A percentile compares a stretch with the other conserved stretches of the same genome.
These are phyloP conservation scores for Teratosphaeria pseudoeucalypti DNA, from an alignment of 2,329 filamentous ascomycete species.

Conservation along the genomic window DNA sequence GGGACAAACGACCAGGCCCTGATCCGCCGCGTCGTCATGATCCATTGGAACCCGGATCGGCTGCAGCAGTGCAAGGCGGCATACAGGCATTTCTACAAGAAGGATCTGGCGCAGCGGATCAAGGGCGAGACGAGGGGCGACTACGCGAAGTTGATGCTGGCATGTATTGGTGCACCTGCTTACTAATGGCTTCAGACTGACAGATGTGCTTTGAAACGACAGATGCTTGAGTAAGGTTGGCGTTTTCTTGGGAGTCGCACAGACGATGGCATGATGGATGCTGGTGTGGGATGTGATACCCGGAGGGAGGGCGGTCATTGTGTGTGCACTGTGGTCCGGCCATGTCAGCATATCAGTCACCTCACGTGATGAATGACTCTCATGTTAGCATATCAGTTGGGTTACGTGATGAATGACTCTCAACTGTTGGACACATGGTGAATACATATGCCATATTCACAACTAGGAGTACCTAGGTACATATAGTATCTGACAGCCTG, in stretches of 20 bases:
- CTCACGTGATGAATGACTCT: neutral
- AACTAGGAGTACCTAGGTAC: too few relatives aligned
- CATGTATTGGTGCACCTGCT: conserved; percentile 24
- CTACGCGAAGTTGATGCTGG: conserved; percentile 67
- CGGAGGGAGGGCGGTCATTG: neutral
- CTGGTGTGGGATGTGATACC: neutral
- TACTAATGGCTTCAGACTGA: neutral
- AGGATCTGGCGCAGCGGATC: conserved; percentile 58
- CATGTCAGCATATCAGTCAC: neutral
- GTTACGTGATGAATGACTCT: neutral
- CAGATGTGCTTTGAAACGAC: neutral
- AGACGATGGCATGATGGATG: neutral
- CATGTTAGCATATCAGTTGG: neutral
- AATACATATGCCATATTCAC: too few relatives aligned
- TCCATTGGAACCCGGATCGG: conserved; percentile 71
- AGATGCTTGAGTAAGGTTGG: neutral
- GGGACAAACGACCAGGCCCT: conserved; percentile 81
- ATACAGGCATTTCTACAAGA: conserved; percentile 61
- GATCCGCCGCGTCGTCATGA: conserved; percentile 63
- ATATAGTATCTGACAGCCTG: too few relatives aligned
- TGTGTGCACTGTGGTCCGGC: neutral
- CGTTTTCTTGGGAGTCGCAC: neutral
- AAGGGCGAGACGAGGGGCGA: conserved; percentile 77
- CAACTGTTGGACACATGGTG: too few relatives aligned
- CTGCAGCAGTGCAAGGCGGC: conserved; percentile 69